A percentile compares a stretch with the other conserved stretches of the same genome.
phyloP scores from a whole-genome alignment of 78 protist genomes.

The Planoprotostelium fungivorum region DNA sequence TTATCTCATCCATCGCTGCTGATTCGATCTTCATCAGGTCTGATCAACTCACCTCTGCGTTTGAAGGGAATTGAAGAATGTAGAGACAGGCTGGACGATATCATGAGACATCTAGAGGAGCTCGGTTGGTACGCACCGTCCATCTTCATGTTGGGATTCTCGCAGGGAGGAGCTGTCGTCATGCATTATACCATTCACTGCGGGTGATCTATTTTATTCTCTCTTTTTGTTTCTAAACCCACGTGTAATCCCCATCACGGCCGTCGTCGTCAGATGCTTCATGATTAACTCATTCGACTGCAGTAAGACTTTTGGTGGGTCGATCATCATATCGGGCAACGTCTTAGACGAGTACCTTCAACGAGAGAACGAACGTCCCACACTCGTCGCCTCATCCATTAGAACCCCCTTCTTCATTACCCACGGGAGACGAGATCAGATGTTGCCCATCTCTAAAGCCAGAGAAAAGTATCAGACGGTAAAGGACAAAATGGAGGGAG shows the following conservation, averaged over 20 bases:
- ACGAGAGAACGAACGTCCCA: not conserved
- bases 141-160: not conserved
- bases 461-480: not conserved
- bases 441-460: not conserved
- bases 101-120: not conserved
- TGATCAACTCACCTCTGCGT: too few relatives aligned
- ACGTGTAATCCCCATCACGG: not conserved
- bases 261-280: not conserved
- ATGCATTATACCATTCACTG: not conserved
- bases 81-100: too few relatives aligned
- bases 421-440: not conserved
- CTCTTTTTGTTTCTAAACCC: not conserved
- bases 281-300: not conserved
- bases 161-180: not conserved
- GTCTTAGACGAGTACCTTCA: too few relatives aligned
- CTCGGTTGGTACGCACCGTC: not conserved
- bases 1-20: not conserved
- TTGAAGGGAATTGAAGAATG: too few relatives aligned
- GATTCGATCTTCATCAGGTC: too few relatives aligned
- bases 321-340: not conserved
- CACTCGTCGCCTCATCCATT: not conserved
- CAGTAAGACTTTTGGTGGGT: not conserved
- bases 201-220: not conserved
- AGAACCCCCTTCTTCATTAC: not conserved
- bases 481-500: not conserved